Evolutionary conservation across 2,329 filamentous ascomycete genomes (phyloP), one percentile per base, ranked within the genome.

Genomic region (Mariannaea elegans): DNA sequence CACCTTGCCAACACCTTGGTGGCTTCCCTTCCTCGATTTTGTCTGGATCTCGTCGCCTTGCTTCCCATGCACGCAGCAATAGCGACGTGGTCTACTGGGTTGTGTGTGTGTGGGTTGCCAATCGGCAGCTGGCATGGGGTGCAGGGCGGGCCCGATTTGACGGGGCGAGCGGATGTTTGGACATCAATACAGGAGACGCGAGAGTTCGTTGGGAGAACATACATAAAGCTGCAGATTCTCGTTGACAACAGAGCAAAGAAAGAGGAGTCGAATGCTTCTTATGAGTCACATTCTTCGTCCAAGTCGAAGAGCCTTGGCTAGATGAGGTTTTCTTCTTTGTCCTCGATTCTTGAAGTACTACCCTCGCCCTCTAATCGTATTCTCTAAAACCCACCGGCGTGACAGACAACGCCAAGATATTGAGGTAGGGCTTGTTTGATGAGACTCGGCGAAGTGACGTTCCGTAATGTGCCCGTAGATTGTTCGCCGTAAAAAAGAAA

Each of bases 161-260:
- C 68, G 59, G 65, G 68, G 66, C 62, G 64, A 61, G 57, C 55
- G 60, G 49, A 61, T 67, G 65, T 66, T 72, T 72, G 70, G 71
- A 71, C 69, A 71, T 70, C 69, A 71, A 72, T 62, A 72, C 70
- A 71, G 59, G 61, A 64, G 54, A 64, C 50, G 64, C 61, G 61
- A 71, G 66, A 32, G 68, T 67, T 68, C 63, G 67, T 67, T 70
- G 66, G 67, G 66, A 67, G 57, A 56, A 52, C 58, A 65, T 65
- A 64, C 64, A 60, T 63, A 21, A 48, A 48, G 59, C 55, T 68
- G 63, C 64, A 70, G 61, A 62, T 45, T 57, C 51, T 65, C 57
- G 49, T 27, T 65, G 64, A 67, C 63, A 66, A 44, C 60, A 60
- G 45, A 48, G 57, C 64, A 61, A 54, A 56, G 52, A 46, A 50